Evolutionary conservation across 179 eudicot genomes (phyloP), one percentile per base, ranked within the genome.

Genomic region (Beta corolliflora): DNA sequence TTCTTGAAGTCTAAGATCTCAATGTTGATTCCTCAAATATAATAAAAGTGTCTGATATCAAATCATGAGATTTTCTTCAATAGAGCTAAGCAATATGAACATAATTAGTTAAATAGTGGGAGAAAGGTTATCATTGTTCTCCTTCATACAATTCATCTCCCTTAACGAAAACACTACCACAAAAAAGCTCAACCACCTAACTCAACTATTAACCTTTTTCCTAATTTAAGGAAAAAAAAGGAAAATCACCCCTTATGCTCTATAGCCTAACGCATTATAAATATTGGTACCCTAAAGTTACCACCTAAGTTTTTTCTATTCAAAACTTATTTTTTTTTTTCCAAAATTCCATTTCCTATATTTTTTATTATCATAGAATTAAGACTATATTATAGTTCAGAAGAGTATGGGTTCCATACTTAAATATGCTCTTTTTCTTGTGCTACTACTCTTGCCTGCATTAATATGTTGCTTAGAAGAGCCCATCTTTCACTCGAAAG

Each of bases 401-500:
- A 21, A 3, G 16, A 76, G 21, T 46, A 79, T 79, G 82, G 70
- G 58, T 79, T 79, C 14, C 44, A 13, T 5, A 52, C 23, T 25
- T 13, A 71, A 19, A 23, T 1, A 18, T 45, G 70, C 13, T 46
- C 2, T 64, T 52, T 63, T 50, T 18, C 2, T 65, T 73, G 61
- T 71, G 13, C 8, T 80, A 36, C 1, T 73, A n/a, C 3, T 73
- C 52, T 53, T 63, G 14, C 73, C 73, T 48, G 44, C 72, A 46
- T 60, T 73, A 48, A 48, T 31, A 4, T 58, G 60, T 58, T 73
- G 73, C 70, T 59, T 79, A 31, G 80, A 70, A 61, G 86, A 29
- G 64, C 44, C 50, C 56, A 61, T 75, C 61, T n/a, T 23, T 15
- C 56, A 64, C 15, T 76, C 83, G 15, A 80, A 69, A 73, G 86